phyloP scores from a whole-genome alignment of 139 green algal species.

The Chloropicon primus region DNA sequence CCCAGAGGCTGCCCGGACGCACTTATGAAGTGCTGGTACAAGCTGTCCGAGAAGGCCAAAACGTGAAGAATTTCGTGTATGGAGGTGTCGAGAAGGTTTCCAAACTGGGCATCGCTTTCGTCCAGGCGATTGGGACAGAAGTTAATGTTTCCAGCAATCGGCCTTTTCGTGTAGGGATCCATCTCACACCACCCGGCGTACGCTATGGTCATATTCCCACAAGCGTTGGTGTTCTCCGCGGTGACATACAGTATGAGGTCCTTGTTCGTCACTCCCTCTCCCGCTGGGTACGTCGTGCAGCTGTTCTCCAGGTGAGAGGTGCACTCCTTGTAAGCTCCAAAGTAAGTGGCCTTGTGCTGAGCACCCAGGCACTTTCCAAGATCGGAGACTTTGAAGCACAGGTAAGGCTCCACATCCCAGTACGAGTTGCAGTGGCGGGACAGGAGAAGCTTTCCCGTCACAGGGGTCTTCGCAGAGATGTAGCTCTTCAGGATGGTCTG shows the following conservation, averaged over 20 bases:
- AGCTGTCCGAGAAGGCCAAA: slow-evolving; percentile 24
- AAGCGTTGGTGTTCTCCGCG: not conserved
- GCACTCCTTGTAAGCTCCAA: slow-evolving; percentile 1
- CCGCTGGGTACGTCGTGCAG: not conserved
- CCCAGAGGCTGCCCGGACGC: slow-evolving; percentile 7
- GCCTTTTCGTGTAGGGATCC: slow-evolving; percentile 12
- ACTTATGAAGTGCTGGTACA: slow-evolving; percentile 24
- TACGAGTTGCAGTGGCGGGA: slow-evolving; percentile 1
- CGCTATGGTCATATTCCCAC: slow-evolving; percentile 2
- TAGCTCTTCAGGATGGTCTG: not conserved
- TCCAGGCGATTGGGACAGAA: slow-evolving; percentile 11
- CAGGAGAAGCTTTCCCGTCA: slow-evolving; percentile 4
- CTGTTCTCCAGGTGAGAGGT: not conserved
- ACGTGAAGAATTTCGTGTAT: slow-evolving; percentile 15
- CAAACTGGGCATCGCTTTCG: not conserved
- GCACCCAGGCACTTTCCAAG: not conserved
- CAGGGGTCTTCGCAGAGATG: not conserved
- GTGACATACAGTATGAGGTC: slow-evolving; percentile 7
- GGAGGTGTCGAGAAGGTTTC: not conserved
- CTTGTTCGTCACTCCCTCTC: not conserved
- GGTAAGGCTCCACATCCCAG: not conserved
- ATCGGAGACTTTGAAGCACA: not conserved
- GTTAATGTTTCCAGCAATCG: slow-evolving; percentile 12
- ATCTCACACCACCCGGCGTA: slow-evolving; percentile 12
- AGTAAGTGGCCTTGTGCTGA: not conserved